Base-by-base conservation (phyloP, 371 early-diverging fungal species). In the Basidiobolus meristosporus region DNA sequence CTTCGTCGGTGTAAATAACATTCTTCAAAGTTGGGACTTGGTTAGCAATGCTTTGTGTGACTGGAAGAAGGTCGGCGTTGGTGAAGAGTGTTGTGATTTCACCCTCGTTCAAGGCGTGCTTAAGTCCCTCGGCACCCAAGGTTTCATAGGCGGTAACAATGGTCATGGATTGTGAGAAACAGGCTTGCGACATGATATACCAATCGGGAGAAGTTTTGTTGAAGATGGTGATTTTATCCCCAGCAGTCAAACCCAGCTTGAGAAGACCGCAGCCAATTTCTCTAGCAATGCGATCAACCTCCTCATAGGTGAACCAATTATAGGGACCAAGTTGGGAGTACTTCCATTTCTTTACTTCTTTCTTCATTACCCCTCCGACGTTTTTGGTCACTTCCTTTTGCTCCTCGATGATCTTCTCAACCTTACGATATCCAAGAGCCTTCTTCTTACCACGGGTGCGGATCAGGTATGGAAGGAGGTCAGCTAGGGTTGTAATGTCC, bases 81-180 rank as follows among this genome's bases (percentile, higher is more conserved):
- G 85, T 79, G 59, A 77, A 89, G 36, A 88, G 58, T 12, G 73
- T 60, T 14, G 66, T 60, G 31, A 81, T 77, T 51, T 77, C 82
- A 21, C 85, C 63, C 54, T 90, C 82, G 48, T 82, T 84, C 57
- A 90, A 77, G 7, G 84, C 79, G 48, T 79, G 84, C 26, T 74
- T 47, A 30, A 84, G 69, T 23, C 86, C 89, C 14, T 82, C 85
- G 47, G 77, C 79, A 15, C 93, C 93, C 29, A 93, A 66, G 3
- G 86, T 86, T 39, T 82, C 86, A 57, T 88, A 85, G 9, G 83
- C 82, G 23, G 89, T 89, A 20, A 84, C 77, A 54, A 85, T 75
- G 28, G 77, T 70, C 45, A 78, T 62, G 36, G 57, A 57, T 52
- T 83, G 85, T 6, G 77, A 63, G 49, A 73, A 84, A 29, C 62